Evolutionary conservation across 768 basidiomycete species (phyloP).

Genomic region (Hericium erinaceus): DNA sequence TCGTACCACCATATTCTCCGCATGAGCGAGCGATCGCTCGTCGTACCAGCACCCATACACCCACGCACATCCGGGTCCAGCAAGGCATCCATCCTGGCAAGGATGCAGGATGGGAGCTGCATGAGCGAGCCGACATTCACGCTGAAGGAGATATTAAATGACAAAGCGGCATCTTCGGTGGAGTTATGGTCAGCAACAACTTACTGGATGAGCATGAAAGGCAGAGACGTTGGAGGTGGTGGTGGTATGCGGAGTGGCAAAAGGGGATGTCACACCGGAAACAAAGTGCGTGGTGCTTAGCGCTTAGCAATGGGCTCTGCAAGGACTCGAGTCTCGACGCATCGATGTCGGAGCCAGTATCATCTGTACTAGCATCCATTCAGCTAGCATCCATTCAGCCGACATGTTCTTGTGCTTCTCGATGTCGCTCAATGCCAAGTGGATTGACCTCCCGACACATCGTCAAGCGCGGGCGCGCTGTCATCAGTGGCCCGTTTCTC

Average conservation of each 20-base stretch:
- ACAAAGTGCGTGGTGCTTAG: not conserved
- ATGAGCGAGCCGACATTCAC: constrained; percentile 25
- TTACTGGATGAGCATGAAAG: not conserved
- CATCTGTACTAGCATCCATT: constrained; percentile 46
- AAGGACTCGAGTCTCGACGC: constrained; percentile 7
- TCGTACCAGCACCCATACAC: not conserved
- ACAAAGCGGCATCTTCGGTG: not conserved
- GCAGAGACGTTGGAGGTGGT: not conserved
- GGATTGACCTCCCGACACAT: not conserved
- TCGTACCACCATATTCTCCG: too few species aligned
- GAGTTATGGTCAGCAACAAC: not conserved
- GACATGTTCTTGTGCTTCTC: constrained; percentile 16
- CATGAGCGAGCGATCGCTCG: not conserved
- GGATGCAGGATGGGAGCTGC: constrained; percentile 30
- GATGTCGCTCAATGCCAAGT: not conserved
- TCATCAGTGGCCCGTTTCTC: too few species aligned
- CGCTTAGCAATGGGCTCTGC: not conserved
- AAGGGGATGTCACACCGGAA: not conserved
- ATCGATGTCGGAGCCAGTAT: constrained; percentile 65
- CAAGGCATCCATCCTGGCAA: constrained; percentile 26
- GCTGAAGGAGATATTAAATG: constrained; percentile 16
- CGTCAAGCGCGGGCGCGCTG: too few species aligned
- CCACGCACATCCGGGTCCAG: constrained; percentile 15
- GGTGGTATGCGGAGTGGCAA: not conserved
- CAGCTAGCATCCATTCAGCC: constrained; percentile 8